These are phyloP conservation scores for Yamadazyma laniorum DNA, from an alignment of 805 yeast species.

Conservation along the genomic window DNA sequence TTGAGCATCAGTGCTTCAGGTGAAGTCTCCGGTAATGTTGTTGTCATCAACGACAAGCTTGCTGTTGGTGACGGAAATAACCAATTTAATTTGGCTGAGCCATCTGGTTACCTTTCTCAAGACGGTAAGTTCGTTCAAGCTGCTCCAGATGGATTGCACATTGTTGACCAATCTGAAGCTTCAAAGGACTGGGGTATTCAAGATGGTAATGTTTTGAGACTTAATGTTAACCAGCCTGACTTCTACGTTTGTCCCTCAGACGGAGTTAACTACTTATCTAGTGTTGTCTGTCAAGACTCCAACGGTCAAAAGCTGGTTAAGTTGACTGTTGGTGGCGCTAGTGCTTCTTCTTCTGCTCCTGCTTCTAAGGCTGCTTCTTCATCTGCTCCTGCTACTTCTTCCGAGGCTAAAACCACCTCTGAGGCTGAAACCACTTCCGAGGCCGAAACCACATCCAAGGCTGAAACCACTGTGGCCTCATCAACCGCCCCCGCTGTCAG, in stretches of 20 bases:
- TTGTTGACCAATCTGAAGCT: constrained; percentile 16
- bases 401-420: constrained; percentile 12
- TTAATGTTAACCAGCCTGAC: constrained; percentile 15
- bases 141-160: constrained; percentile 18
- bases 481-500: neutral
- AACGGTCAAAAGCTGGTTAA: constrained; percentile 16
- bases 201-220: constrained; percentile 25
- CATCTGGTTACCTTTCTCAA: constrained; percentile 27
- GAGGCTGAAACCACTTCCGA: constrained; percentile 2
- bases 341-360: constrained; percentile 12
- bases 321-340: neutral
- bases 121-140: constrained; percentile 20
- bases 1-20: constrained; percentile 30
- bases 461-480: constrained; percentile 19
- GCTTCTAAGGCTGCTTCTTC: constrained; percentile 26
- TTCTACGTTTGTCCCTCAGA: constrained; percentile 27
- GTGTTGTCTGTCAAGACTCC: constrained; percentile 11
- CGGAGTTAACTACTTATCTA: constrained; percentile 7
- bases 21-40: constrained; percentile 16
- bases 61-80: constrained; percentile 14
- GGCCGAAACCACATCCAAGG: constrained; percentile 12
- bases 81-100: constrained; percentile 26
- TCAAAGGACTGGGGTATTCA: constrained; percentile 26
- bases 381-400: constrained; percentile 23
- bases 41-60: constrained; percentile 16